Base-by-base conservation (phyloP, 805 yeast genomes). In the Isabelozyma rhagii region DNA sequence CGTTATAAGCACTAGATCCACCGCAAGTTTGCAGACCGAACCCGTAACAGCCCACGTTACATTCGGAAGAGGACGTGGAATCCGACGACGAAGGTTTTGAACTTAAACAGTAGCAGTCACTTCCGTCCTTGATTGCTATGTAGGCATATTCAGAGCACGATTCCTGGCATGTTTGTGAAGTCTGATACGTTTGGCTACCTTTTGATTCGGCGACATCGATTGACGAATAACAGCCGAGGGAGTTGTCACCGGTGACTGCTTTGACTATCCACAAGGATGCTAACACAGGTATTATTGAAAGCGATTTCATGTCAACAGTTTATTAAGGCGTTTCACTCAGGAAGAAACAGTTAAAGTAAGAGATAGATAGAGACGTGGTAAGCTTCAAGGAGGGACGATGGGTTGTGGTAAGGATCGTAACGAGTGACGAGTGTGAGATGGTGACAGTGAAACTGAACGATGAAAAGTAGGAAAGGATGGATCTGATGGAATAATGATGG, bases 81-180 rank as follows among this genome's bases (percentile, higher is more conserved):
- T 52, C 29, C 28, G 56, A 45, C n/a, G 53, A 51, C 5, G 66
- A 51, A 11, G 80, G 80, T 36, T 59, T 50, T 6, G 59, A 42
- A 28, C 55, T 52, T 48, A 75, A 68, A 53, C 80, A 75, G 54
- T 58, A 66, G 53, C 80, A 75, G n/a, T 59, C 57, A 41, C 56
- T 56, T 10, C 78, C 79, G 45, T 63, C 54, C 28, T 54, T 58
- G 38, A 74, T 34, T 41, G 78, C 80, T 44, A 71, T 62, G 51
- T 69, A 75, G 4, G 73, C 64, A 47, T 67, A 71, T 41, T 53
- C 55, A 5, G 63, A 43, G 54, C 80, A 75, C 14, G 50, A 41
- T 1, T 41, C 45, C 5, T 63, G 55, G 56, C 80, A 75, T 34
- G 49, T 51, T 5, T 62, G 56, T 8, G 67, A 55, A 4, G 71